Evolutionary conservation across 208 protist species (phyloP).

Genomic region (Wallacemonas sp.): DNA sequence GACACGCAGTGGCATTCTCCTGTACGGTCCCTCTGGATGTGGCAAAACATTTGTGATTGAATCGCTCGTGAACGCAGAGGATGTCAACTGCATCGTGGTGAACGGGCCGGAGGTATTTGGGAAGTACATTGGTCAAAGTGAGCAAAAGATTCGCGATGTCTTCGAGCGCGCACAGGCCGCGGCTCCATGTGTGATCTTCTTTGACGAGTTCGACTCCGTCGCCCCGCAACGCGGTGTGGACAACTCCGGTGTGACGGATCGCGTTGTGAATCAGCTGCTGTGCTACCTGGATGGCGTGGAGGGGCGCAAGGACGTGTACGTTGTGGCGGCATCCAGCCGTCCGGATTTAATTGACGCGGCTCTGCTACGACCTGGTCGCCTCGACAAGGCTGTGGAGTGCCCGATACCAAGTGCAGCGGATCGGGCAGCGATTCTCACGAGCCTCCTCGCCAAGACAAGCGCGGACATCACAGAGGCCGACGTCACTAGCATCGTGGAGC

Average conservation of each 20-base stretch:
- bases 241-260: slow-evolving; percentile 91
- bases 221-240: slow-evolving; percentile 89
- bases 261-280: slow-evolving; percentile 98
- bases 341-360: slow-evolving; percentile 98
- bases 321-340: slow-evolving; percentile 98
- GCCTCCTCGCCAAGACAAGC: slow-evolving; percentile 99
- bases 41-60: slow-evolving; percentile 91
- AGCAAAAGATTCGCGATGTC: slow-evolving; percentile 92
- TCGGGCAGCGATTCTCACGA: slow-evolving; percentile 95
- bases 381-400: slow-evolving; percentile 89
- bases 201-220: slow-evolving; percentile 95
- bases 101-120: slow-evolving; percentile 95
- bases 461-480: slow-evolving; percentile 66
- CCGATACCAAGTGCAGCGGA: slow-evolving; percentile 80
- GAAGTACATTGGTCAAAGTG: slow-evolving; percentile 95
- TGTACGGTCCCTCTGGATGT: slow-evolving; percentile 93
- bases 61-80: slow-evolving; percentile 71
- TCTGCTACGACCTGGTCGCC: slow-evolving; percentile 87
- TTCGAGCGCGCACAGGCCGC: slow-evolving; percentile 89
- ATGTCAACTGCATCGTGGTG: slow-evolving; percentile 89
- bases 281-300: slow-evolving; percentile 98
- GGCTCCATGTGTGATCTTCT: slow-evolving; percentile 93
- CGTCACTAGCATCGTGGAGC: slow-evolving; percentile 45
- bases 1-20: slow-evolving; percentile 88
- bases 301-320: slow-evolving; percentile 93